Percentiles rank a stretch among this genome's conserved stretches.
Evolutionary conservation across 345 rosid species (phyloP).

Genomic region (Mangifera indica): DNA sequence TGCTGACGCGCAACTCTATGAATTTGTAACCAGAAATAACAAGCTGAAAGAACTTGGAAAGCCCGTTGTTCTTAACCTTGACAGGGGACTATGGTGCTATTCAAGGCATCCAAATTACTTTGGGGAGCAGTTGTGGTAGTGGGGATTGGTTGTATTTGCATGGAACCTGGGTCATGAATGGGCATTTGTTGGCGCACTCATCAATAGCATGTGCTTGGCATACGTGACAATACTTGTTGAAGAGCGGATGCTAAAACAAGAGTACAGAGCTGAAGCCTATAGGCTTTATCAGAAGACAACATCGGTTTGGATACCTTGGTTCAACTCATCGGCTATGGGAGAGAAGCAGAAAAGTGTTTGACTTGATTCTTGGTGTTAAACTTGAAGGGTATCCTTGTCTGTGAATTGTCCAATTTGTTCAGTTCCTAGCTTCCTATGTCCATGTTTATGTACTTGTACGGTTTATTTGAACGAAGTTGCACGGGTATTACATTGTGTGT

Average conservation of each 20-base stretch:
- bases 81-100: too few relatives aligned
- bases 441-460: slow-evolving; percentile 12
- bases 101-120: too few relatives aligned
- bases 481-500: background rate
- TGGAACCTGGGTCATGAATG: too few relatives aligned
- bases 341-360: slow-evolving; percentile 56
- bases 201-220: too few relatives aligned
- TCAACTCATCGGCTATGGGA: slow-evolving; percentile 43
- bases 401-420: background rate
- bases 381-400: slow-evolving; percentile 14
- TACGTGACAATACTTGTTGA: too few relatives aligned
- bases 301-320: slow-evolving; percentile 95
- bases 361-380: slow-evolving; percentile 17
- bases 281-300: slow-evolving; percentile 83
- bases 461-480: background rate
- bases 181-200: too few relatives aligned
- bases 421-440: slow-evolving; percentile 8
- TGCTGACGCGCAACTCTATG: slow-evolving; percentile 82
- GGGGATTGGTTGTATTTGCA: too few relatives aligned
- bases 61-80: too few relatives aligned
- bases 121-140: too few relatives aligned
- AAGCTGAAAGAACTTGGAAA: too few relatives aligned
- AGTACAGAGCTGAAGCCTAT: slow-evolving; percentile 81
- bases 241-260: slow-evolving; percentile 77
- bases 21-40: slow-evolving; percentile 58